Conservation (phyloP, 345 rosid species). For the Lepidium africanum region DNA sequence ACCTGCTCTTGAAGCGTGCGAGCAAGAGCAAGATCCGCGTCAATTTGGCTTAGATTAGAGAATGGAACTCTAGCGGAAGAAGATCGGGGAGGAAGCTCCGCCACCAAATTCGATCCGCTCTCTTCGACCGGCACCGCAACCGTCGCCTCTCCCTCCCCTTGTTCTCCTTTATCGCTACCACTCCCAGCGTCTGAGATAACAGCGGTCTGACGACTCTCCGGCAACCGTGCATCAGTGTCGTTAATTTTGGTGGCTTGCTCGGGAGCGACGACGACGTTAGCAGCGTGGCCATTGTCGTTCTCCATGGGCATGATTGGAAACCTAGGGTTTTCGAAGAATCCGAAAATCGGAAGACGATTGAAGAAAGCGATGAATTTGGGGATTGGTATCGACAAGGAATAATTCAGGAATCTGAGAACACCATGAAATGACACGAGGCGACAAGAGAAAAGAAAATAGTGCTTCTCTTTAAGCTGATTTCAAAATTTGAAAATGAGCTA, state of each 20-base stretch:
- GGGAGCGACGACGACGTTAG: slow-evolving; percentile 27
- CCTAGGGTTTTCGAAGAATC: slow-evolving; percentile 21
- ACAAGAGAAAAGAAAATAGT: slow-evolving; percentile 20
- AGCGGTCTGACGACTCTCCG: slow-evolving; percentile 16
- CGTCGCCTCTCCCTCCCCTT: slow-evolving; percentile 13
- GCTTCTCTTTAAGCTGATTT: slow-evolving; percentile 22
- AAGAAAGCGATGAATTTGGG: not conserved
- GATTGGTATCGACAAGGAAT: slow-evolving; percentile 21
- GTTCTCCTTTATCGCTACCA: slow-evolving; percentile 20
- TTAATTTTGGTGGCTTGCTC: slow-evolving; percentile 19
- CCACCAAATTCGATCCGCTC: slow-evolving; percentile 21
- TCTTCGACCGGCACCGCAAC: slow-evolving; percentile 26
- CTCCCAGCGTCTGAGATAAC: slow-evolving; percentile 13
- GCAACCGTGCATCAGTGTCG: slow-evolving; percentile 19
- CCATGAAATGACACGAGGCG: slow-evolving; percentile 15
- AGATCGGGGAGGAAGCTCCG: slow-evolving; percentile 29
- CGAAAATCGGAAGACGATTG: not conserved
- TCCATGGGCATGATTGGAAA: slow-evolving; percentile 24
- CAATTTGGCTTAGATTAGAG: slow-evolving; percentile 69
- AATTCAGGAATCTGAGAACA: slow-evolving; percentile 31
- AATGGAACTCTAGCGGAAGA: slow-evolving; percentile 67
- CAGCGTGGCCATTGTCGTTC: slow-evolving; percentile 26
- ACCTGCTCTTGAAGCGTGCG: slow-evolving; percentile 95
- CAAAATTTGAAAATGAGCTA: slow-evolving; percentile 10
- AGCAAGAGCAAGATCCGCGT: slow-evolving; percentile 93